Percentiles rank a stretch among this genome's conserved stretches.
These are phyloP conservation scores for Candida loeiensis DNA, from an alignment of 805 yeast genomes.

Conservation along the genomic window DNA sequence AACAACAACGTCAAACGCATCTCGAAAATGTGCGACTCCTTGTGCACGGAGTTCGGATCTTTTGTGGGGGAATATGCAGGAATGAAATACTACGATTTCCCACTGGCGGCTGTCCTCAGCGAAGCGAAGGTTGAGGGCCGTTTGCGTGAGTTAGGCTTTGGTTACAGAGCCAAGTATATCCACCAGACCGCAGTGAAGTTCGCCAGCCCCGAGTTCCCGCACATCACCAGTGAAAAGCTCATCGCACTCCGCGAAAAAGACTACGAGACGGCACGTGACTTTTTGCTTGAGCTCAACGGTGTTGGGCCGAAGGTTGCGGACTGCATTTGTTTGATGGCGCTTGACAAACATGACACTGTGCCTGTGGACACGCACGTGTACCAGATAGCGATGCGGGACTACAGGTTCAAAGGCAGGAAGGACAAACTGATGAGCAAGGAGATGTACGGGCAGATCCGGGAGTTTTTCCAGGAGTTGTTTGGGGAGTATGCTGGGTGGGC, in stretches of 20 bases:
- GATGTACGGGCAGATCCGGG: constrained; percentile 54
- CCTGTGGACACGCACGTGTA: constrained; percentile 96
- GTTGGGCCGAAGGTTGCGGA: constrained; percentile 99
- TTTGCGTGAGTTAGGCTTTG: constrained; percentile 63
- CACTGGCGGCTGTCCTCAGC: constrained; percentile 53
- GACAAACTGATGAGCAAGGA: constrained; percentile 48
- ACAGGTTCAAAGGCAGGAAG: constrained; percentile 49
- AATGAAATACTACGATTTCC: constrained; percentile 65
- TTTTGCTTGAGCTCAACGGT: constrained; percentile 66
- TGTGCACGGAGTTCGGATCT: constrained; percentile 69
- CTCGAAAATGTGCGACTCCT: constrained; percentile 82
- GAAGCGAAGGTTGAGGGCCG: constrained; percentile 35
- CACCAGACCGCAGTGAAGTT: constrained; percentile 68
- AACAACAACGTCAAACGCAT: constrained; percentile 93
- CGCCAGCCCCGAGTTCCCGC: constrained; percentile 35
- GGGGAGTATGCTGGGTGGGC: constrained; percentile 98
- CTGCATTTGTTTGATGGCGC: constrained; percentile 88
- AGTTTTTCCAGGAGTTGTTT: constrained; percentile 65
- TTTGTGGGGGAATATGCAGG: constrained; percentile 53
- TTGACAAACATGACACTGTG: constrained; percentile 80
- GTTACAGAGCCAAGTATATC: constrained; percentile 89
- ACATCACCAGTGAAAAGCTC: constrained; percentile 34
- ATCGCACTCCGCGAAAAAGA: constrained; percentile 41
- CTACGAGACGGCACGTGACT: constrained; percentile 54
- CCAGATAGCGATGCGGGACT: constrained; percentile 83